Evolutionary conservation across 2,329 filamentous ascomycete species (phyloP), one percentile per base, ranked within the genome.

Genomic region (Fusarium sp.): DNA sequence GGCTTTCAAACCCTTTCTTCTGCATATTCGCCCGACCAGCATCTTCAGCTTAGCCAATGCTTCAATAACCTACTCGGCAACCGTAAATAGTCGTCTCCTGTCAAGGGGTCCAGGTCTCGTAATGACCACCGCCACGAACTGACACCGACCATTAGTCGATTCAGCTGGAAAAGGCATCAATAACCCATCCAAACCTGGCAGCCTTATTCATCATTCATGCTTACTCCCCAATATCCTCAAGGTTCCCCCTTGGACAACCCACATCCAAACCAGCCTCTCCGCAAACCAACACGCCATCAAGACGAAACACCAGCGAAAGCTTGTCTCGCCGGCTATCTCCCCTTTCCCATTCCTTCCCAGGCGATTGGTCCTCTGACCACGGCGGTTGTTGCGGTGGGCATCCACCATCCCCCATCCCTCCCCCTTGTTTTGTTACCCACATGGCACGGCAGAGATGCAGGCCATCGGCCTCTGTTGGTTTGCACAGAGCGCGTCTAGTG

Each of bases 271-370:
- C 36, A 44, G 18, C 23, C 30, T 34, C 30, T 44, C 41, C 23
- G 34, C 28, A 27, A 44, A 23, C 43, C 53, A 23, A 37, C 36
- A 58, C 30, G 28, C 66, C 28, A 51, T 65, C 59, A 61, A 68
- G 31, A 46, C 52, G 44, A 71, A 71, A 68, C 60, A 39, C 13
- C 37, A 41, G 30, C 28, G 12, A 56, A 65, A 65, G 54, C 59
- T 68, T 65, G 34, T 44, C 44, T 46, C 18, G n/a, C 15, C 15
- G 27, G 27, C 37, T 16, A 15, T 53, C 13, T 46, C 31, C 48
- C 47, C 48, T 28, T 51, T 18, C 34, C 34, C 16, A 16, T 9
- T 39, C 18, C 48, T 18, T 5, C 44, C 43, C 43, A 28, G 6
- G 10, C 28, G 23, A 31, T 12, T 27, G 39, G 28, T 18, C 30